These are phyloP conservation scores for Colletotrichum abscissum DNA, from an alignment of 2,329 filamentous ascomycete species.

Conservation along the genomic window DNA sequence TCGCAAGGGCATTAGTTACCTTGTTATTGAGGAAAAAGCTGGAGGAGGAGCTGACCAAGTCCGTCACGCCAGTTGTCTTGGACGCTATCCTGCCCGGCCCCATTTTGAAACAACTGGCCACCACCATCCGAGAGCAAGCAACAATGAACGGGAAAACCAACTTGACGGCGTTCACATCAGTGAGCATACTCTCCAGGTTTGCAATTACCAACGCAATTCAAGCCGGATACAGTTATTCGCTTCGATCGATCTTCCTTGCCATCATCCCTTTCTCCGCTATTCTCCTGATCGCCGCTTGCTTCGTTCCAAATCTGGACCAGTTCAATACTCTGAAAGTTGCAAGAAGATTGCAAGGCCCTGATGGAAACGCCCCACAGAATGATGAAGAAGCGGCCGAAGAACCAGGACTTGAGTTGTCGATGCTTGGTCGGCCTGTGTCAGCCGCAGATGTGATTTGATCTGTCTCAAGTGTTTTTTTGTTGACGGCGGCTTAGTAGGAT, in stretches of 20 bases:
- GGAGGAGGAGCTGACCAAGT: conserved; percentile 44
- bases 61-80: conserved; percentile 48
- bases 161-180: conserved; percentile 35
- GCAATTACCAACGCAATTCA: conserved; percentile 49
- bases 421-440: background rate
- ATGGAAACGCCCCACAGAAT: background rate
- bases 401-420: background rate
- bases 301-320: conserved; percentile 55
- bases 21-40: conserved; percentile 51
- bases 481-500: background rate
- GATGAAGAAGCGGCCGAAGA: background rate
- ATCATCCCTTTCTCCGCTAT: conserved; percentile 53
- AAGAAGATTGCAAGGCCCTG: background rate
- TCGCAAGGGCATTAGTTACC: conserved; percentile 50
- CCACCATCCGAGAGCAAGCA: conserved; percentile 44
- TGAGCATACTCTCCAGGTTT: conserved; percentile 46
- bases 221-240: conserved; percentile 55
- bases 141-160: conserved; percentile 41
- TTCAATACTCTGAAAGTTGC: conserved; percentile 38
- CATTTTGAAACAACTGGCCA: conserved; percentile 41
- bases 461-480: background rate
- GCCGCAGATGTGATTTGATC: background rate
- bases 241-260: conserved; percentile 55
- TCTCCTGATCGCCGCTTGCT: conserved; percentile 48
- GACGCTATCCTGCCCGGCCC: conserved; percentile 21